Evolutionary conservation across 2,329 filamentous ascomycete species (phyloP).

Genomic region (Colletotrichum gigasporum): DNA sequence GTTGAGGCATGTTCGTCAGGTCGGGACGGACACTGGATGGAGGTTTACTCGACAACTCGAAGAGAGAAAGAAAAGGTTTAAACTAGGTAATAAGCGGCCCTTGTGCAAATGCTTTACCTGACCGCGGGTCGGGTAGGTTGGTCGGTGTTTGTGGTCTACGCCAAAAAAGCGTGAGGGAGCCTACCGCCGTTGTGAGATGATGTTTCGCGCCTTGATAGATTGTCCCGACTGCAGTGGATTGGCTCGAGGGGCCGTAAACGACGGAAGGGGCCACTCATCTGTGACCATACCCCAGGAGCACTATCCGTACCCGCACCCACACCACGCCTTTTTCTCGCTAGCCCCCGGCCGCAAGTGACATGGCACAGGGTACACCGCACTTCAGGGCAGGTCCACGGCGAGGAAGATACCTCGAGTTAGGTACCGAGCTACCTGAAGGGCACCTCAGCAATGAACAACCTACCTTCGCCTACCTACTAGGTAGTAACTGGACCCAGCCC

Average conservation of each 20-base stretch:
- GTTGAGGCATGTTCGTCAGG: background rate
- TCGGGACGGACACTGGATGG: background rate
- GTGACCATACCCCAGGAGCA: constrained; percentile 28
- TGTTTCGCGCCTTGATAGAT: constrained; percentile 23
- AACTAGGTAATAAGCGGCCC: background rate
- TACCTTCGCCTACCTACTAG: background rate
- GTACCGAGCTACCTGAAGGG: background rate
- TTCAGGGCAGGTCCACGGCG: background rate
- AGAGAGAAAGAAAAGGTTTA: background rate
- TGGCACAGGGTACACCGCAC: constrained; percentile 37
- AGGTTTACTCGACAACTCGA: background rate
- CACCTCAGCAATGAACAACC: background rate
- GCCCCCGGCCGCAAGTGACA: constrained; percentile 40
- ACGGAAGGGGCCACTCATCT: constrained; percentile 27
- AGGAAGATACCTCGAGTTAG: constrained; percentile 9
- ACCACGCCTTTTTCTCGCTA: constrained; percentile 41
- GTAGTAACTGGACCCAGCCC: background rate
- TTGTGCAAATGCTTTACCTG: background rate
- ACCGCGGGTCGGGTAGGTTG: background rate
- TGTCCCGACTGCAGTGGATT: background rate
- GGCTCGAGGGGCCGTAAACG: constrained; percentile 10
- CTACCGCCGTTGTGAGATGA: background rate
- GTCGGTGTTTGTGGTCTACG: background rate
- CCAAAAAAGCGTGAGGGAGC: background rate
- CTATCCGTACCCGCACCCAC: constrained; percentile 32